Evolutionary conservation across 2,329 filamentous ascomycete species (phyloP).

Genomic region (Epichloe sp.): DNA sequence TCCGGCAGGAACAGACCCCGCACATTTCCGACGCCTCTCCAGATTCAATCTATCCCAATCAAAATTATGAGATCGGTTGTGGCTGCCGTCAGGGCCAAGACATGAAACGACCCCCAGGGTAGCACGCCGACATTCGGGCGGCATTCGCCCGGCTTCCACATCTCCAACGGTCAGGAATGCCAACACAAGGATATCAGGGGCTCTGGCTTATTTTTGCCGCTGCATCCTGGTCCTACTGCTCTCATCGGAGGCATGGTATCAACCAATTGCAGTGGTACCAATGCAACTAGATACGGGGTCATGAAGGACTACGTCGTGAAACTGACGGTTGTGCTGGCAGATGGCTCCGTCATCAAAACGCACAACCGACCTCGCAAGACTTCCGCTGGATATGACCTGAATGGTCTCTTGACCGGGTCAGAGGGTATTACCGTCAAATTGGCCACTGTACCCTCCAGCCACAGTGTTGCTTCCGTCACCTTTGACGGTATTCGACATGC

Average conservation of each 20-base stretch:
- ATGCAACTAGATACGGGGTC: constrained; percentile 53
- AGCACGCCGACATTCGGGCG: not conserved
- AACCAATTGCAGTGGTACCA: constrained; percentile 53
- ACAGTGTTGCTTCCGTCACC: constrained; percentile 50
- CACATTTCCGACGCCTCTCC: not conserved
- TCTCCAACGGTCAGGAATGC: not conserved
- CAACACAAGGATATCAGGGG: constrained; percentile 34
- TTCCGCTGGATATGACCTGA: constrained; percentile 55
- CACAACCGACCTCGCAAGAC: constrained; percentile 53
- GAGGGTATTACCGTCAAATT: constrained; percentile 61
- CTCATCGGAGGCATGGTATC: constrained; percentile 48
- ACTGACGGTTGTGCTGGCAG: constrained; percentile 56
- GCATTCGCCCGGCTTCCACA: not conserved
- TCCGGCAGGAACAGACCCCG: constrained; percentile 7
- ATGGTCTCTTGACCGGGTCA: constrained; percentile 53
- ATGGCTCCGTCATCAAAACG: constrained; percentile 55
- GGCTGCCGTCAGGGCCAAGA: not conserved
- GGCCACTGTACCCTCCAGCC: constrained; percentile 48
- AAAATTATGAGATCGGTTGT: not conserved
- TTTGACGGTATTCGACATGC: constrained; percentile 48
- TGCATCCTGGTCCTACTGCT: constrained; percentile 53
- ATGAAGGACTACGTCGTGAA: constrained; percentile 69
- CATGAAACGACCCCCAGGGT: not conserved
- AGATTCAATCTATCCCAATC: not conserved
- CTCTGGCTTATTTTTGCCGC: constrained; percentile 53